A percentile compares a stretch with the other conserved stretches of the same genome.
Conservation (phyloP, 257 asterid genomes). For the Solanum bukasovii region DNA sequence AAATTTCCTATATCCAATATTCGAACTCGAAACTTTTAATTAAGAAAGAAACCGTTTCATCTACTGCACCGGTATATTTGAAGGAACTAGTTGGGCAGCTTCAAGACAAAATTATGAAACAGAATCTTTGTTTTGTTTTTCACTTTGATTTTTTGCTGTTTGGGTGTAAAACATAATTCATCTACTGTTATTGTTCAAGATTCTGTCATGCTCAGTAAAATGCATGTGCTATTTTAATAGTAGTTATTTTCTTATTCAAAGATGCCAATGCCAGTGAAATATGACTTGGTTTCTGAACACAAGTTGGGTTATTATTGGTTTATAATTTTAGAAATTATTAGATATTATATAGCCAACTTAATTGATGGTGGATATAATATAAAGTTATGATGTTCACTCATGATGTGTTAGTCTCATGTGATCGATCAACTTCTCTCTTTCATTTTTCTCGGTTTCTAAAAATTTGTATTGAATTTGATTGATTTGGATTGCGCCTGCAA, state of each 20-base stretch:
- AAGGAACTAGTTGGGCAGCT: neutral
- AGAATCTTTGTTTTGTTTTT: conserved; percentile 43
- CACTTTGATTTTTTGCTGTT: conserved; percentile 12
- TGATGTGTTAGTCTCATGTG: neutral
- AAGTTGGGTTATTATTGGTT: neutral
- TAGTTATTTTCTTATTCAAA: neutral
- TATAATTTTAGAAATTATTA: neutral
- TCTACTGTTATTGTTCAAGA: neutral
- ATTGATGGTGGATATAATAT: neutral
- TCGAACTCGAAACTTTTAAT: no score
- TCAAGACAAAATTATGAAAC: conserved; percentile 23
- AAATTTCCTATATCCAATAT: no score
- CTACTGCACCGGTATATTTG: neutral
- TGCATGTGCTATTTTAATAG: neutral
- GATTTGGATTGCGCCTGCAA: fast-evolving
- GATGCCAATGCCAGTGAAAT: neutral
- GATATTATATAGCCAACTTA: neutral
- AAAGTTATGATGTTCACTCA: neutral
- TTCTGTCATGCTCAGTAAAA: neutral
- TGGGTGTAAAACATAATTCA: neutral
- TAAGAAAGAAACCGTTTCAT: no score
- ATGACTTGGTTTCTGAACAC: neutral
- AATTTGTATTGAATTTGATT: no score
- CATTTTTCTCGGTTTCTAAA: no score
- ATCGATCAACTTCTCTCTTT: neutral